Evolutionary conservation across 2,329 filamentous ascomycete genomes (phyloP).

Genomic region (Cercospora zeina): DNA sequence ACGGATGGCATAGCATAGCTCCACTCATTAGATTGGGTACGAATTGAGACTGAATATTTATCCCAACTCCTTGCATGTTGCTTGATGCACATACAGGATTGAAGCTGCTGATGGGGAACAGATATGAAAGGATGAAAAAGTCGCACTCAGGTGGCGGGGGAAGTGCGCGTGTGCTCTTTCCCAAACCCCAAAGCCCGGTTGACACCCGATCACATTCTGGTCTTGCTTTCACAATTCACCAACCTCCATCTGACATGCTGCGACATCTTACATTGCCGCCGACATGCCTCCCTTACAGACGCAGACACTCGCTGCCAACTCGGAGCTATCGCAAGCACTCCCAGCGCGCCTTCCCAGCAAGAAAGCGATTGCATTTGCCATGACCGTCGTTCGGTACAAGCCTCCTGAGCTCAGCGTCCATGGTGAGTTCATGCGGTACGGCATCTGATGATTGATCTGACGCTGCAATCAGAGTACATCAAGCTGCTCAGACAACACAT

Average conservation of each 20-base stretch:
- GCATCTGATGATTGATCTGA: constrained; percentile 4
- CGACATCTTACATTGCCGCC: background rate
- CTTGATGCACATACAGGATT: background rate
- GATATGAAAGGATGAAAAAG: background rate
- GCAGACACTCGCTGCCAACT: background rate
- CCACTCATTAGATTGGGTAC: constrained; percentile 15
- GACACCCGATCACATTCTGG: background rate
- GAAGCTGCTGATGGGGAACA: background rate
- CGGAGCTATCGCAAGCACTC: background rate
- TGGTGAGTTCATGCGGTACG: constrained; percentile 23
- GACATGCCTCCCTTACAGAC: background rate
- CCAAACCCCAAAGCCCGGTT: background rate
- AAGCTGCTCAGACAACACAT: constrained; percentile 41
- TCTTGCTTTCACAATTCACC: background rate
- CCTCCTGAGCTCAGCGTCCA: constrained; percentile 40
- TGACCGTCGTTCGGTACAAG: constrained; percentile 42
- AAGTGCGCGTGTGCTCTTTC: constrained; percentile 1
- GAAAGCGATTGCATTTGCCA: constrained; percentile 32
- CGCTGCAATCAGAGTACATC: constrained; percentile 35
- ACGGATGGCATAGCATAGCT: constrained; percentile 14
- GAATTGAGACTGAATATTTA: constrained; percentile 7
- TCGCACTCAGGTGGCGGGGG: background rate
- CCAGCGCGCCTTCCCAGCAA: constrained; percentile 16
- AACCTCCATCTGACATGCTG: background rate
- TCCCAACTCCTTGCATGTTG: background rate